These are phyloP conservation scores for Peniophora sp. DNA, from an alignment of 1,284 basidiomycete species.

Conservation along the genomic window DNA sequence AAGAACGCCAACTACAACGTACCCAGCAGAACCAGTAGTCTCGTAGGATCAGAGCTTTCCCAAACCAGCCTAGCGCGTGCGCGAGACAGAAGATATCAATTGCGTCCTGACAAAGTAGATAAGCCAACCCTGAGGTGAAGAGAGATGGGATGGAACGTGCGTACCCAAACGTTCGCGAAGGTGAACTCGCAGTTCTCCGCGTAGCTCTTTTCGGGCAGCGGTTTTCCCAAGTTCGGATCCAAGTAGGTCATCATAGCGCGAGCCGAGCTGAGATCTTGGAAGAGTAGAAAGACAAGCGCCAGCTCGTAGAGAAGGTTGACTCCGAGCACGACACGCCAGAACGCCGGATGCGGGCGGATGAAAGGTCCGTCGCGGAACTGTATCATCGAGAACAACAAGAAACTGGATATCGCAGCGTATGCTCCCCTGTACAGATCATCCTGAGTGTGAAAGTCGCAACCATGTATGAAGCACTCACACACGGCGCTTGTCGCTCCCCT, in stretches of 20 bases:
- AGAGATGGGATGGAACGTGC: constrained; percentile 14
- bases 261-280: constrained; percentile 76
- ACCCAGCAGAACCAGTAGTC: constrained; percentile 91
- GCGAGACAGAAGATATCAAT: constrained; percentile 80
- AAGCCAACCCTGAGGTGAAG: constrained; percentile 4
- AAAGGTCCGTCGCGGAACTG: constrained; percentile 79
- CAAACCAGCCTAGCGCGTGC: constrained; percentile 80
- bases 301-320: constrained; percentile 77
- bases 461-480: constrained; percentile 42
- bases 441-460: constrained; percentile 1
- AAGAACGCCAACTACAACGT: constrained; percentile 13
- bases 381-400: constrained; percentile 73
- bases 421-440: constrained; percentile 28
- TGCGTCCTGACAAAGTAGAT: constrained; percentile 45
- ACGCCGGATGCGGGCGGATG: constrained; percentile 38
- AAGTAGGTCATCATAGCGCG: constrained; percentile 70
- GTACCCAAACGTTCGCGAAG: constrained; percentile 58
- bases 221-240: constrained; percentile 61
- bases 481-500: constrained; percentile 70
- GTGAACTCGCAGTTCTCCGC: constrained; percentile 72
- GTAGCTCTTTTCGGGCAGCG: constrained; percentile 76
- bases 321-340: constrained; percentile 70
- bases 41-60: constrained; percentile 76
- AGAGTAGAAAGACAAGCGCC: constrained; percentile 71
- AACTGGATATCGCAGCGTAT: constrained; percentile 55